Percentiles rank a stretch among this genome's conserved stretches.
phyloP scores from a whole-genome alignment of 225 moss, liverwort and hornwort genomes.

The Physcomitrellopsis africana region DNA sequence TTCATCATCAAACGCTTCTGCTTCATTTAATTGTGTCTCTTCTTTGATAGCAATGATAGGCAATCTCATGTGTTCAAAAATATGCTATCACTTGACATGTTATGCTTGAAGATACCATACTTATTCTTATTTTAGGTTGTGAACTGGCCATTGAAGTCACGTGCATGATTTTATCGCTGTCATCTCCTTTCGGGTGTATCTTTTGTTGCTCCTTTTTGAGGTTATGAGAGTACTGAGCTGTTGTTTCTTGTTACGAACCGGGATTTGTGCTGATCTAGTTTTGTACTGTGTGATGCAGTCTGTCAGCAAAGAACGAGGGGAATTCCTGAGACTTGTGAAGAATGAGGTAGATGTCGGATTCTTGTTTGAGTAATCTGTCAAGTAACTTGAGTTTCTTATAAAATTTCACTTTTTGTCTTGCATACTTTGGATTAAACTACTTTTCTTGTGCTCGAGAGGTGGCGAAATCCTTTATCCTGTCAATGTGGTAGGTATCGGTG shows the following conservation, averaged over 20 bases:
- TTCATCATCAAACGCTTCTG: not conserved
- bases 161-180: too few relatives aligned
- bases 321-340: slow-evolving; percentile 93
- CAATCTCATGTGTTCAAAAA: not conserved
- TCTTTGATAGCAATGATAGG: not conserved
- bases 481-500: slow-evolving; percentile 9
- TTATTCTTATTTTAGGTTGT: not conserved
- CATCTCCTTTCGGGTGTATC: not conserved
- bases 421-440: not conserved
- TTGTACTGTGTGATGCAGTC: slow-evolving; percentile 67
- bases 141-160: not conserved
- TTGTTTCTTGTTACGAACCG: not conserved
- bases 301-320: slow-evolving; percentile 98
- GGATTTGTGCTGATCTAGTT: slow-evolving; percentile 19
- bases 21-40: slow-evolving; percentile 5
- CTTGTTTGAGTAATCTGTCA: not conserved
- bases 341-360: slow-evolving; percentile 64
- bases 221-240: slow-evolving; percentile 1
- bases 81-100: not conserved
- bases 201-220: not conserved
- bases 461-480: not conserved
- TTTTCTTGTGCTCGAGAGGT: not conserved
- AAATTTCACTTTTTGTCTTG: not conserved
- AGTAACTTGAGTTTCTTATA: not conserved
- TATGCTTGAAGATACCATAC: not conserved